Evolutionary conservation across 352 stramenopile genomes (phyloP).

Genomic region (Phytophthora pistaciae): DNA sequence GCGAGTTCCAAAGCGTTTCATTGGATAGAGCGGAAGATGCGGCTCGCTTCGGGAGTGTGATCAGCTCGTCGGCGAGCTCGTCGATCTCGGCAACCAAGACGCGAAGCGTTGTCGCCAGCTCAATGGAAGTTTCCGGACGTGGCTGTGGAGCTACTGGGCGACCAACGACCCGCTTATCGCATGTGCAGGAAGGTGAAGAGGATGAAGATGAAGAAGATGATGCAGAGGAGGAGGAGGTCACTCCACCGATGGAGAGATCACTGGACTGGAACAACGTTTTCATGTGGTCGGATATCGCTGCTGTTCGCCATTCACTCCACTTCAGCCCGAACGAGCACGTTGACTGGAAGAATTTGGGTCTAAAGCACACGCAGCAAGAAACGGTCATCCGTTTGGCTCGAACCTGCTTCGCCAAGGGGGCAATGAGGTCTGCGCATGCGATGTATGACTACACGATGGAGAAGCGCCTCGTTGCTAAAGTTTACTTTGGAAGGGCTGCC

Average conservation of each 20-base stretch:
- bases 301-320: constrained; percentile 46
- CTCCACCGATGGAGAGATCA: not conserved
- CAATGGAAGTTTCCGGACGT: constrained; percentile 4
- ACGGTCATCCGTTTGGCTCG: constrained; percentile 42
- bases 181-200: constrained; percentile 16
- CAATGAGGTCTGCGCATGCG: constrained; percentile 44
- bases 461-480: constrained; percentile 45
- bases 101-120: constrained; percentile 28
- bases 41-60: constrained; percentile 21
- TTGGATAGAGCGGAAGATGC: constrained; percentile 21
- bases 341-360: constrained; percentile 37
- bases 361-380: constrained; percentile 45
- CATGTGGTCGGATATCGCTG: constrained; percentile 12
- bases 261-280: constrained; percentile 32
- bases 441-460: constrained; percentile 46
- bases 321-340: constrained; percentile 30
- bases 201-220: too few relatives aligned
- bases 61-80: constrained; percentile 30
- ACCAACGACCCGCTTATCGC: not conserved
- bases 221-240: constrained; percentile 10
- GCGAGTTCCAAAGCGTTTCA: constrained; percentile 32
- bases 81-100: constrained; percentile 37
- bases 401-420: constrained; percentile 45
- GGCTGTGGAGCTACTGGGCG: not conserved
- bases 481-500: constrained; percentile 42